Percentiles rank a stretch among this genome's conserved stretches.
Evolutionary conservation across 352 stramenopile genomes (phyloP).

Genomic region (Plasmopara viticola): DNA sequence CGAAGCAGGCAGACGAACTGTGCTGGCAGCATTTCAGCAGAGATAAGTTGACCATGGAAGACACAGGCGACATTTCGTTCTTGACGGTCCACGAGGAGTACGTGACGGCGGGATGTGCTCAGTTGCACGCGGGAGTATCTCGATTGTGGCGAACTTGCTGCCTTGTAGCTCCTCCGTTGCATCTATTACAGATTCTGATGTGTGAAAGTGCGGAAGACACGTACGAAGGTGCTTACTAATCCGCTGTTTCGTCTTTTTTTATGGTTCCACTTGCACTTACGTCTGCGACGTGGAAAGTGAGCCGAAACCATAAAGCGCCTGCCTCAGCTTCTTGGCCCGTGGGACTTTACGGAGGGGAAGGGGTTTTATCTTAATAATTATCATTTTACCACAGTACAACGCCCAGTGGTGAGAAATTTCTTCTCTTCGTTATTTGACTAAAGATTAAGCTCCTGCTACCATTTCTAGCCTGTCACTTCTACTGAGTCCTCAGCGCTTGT

Average conservation of each 20-base stretch:
- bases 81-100: conserved; percentile 42
- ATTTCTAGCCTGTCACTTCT: too few species aligned
- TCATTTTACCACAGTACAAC: too few species aligned
- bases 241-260: conserved; percentile 11
- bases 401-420: too few species aligned
- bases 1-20: conserved; percentile 18
- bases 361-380: too few species aligned
- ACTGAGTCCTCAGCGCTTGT: too few species aligned
- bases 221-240: conserved; percentile 25
- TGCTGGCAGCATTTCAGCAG: conserved; percentile 9
- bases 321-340: too few species aligned
- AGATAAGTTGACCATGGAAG: conserved; percentile 10
- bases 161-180: conserved; percentile 2
- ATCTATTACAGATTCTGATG: conserved; percentile 10
- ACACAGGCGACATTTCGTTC: conserved; percentile 29
- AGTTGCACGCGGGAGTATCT: conserved; percentile 1
- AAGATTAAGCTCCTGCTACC: too few species aligned
- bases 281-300: too few species aligned
- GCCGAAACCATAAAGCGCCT: too few species aligned
- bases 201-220: conserved; percentile 24
- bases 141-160: conserved; percentile 6
- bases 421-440: too few species aligned
- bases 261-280: too few species aligned
- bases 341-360: too few species aligned
- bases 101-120: conserved; percentile 12